A percentile compares a stretch with the other conserved stretches of the same genome.
Conservation (phyloP, 345 rosid species). For the Pelargonium nanum region DNA sequence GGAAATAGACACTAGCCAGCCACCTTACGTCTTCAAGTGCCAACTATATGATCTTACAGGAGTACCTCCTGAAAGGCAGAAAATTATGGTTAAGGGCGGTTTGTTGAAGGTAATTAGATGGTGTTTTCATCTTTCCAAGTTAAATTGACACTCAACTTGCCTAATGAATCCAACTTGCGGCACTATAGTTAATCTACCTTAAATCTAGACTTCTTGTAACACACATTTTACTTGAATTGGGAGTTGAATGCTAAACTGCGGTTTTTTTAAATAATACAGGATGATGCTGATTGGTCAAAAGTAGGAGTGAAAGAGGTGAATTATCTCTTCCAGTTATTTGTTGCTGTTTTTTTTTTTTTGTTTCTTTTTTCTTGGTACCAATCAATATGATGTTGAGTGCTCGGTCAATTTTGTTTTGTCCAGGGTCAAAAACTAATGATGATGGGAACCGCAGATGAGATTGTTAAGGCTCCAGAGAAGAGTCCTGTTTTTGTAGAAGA, state of each 20-base stretch:
- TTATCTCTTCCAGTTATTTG: not conserved
- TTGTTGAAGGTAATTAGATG: constrained; percentile 54
- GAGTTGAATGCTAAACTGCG: not conserved
- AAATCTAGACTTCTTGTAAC: no score
- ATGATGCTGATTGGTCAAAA: constrained; percentile 81
- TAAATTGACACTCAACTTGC: not conserved
- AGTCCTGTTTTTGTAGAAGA: constrained; percentile 90
- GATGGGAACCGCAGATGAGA: constrained; percentile 99
- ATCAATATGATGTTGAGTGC: not conserved
- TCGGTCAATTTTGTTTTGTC: constrained; percentile 1
- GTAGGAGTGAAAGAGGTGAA: constrained; percentile 74
- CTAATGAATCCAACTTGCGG: not conserved
- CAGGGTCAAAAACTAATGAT: constrained; percentile 98
- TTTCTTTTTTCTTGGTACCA: no score
- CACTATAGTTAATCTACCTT: no score
- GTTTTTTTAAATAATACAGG: constrained; percentile 31
- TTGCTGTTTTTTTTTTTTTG: not conserved
- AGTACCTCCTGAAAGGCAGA: constrained; percentile 94
- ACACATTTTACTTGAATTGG: no score
- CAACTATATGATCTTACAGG: constrained; percentile 85
- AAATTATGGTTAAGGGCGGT: constrained; percentile 97
- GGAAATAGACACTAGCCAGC: constrained; percentile 68
- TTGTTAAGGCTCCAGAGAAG: constrained; percentile 91
- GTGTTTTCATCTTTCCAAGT: not conserved
- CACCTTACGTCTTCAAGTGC: constrained; percentile 81